Evolutionary conservation across 331 rosid species (phyloP), one percentile per base, ranked within the genome.

Genomic region (Quercus phellos): DNA sequence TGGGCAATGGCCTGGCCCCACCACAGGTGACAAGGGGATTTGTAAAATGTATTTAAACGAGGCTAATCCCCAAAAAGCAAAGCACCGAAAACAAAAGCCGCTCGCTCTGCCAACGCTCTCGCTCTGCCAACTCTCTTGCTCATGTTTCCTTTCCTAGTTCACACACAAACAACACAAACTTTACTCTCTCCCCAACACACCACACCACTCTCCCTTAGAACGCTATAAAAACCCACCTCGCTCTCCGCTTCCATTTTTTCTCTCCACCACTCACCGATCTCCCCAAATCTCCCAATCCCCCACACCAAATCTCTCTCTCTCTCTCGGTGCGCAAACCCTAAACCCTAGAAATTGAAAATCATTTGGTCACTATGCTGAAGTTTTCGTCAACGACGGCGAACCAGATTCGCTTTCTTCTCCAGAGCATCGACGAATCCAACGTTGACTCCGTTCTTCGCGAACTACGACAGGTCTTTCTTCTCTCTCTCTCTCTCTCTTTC

Each of bases 401-500:
- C 77, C 98, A 93, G 89, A 91, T 95, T 88, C 98, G 97, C 9
- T 90, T 90, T 77, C 90, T 93, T 75, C 97, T 95, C 55, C 91
- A 78, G 70, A 89, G 93, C 78, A 79, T 93, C 80, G 85, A 84
- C 80, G 88, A 93, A n/a, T 83, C 89, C 80, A 93, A 89, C 91
- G 82, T 83, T 35, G 99, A 91, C 85, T 85, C 93, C 54, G 72
- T 95, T 79, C 83, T 89, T 76, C 88, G 72, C 4, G 94, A 90
- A 82, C 96, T 93, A 66, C 87, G 79, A 51, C 94, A 88, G 97
- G 99, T 93, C 75, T 70, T 19, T 18, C 53, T 54, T 14, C 21
- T 16, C 26, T 63, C 22, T 14, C 22, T 61, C 2, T 43, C 14
- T 71, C 34, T 12, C 26, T 32, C n/a, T n/a, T n/a, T n/a, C n/a